Conservation (phyloP, 192 early-diverging fungal species). For the Backusella morwellensis region DNA sequence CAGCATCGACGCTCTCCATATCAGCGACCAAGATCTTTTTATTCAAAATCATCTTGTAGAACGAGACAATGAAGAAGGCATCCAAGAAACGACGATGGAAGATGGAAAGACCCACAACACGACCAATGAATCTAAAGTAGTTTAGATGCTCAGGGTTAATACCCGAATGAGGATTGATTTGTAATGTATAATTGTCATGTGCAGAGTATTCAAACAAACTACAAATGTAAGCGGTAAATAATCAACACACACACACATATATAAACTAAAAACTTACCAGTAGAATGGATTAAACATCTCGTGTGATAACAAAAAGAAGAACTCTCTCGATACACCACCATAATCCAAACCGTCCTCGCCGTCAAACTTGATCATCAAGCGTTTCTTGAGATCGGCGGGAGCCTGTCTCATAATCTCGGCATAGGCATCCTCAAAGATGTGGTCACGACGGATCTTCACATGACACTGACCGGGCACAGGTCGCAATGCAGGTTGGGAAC, state of each 20-base stretch:
- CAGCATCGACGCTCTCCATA: constrained; percentile 94
- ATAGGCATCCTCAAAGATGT: constrained; percentile 96
- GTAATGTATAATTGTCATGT: constrained; percentile 97
- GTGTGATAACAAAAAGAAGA: constrained; percentile 96
- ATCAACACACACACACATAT: no score
- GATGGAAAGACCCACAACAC: constrained; percentile 92
- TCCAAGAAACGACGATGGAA: constrained; percentile 97
- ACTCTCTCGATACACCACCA: constrained; percentile 95
- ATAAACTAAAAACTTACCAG: neutral
- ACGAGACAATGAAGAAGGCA: constrained; percentile 92
- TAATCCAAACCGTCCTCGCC: constrained; percentile 99
- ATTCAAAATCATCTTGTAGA: constrained; percentile 96
- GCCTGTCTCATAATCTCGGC: constrained; percentile 94
- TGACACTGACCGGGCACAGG: constrained; percentile 89
- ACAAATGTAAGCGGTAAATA: no score
- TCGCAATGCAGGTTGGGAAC: constrained; percentile 90
- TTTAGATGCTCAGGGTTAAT: constrained; percentile 98
- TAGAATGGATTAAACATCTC: constrained; percentile 97
- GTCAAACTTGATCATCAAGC: constrained; percentile 98
- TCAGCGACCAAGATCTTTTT: constrained; percentile 88
- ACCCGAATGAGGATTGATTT: constrained; percentile 94
- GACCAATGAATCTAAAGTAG: constrained; percentile 98
- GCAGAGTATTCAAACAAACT: constrained; percentile 94
- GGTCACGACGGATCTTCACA: constrained; percentile 84
- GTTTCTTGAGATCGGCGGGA: constrained; percentile 90